phyloP scores from a whole-genome alignment of 2,329 filamentous ascomycete species.

The Penicillium griseofulvum region DNA sequence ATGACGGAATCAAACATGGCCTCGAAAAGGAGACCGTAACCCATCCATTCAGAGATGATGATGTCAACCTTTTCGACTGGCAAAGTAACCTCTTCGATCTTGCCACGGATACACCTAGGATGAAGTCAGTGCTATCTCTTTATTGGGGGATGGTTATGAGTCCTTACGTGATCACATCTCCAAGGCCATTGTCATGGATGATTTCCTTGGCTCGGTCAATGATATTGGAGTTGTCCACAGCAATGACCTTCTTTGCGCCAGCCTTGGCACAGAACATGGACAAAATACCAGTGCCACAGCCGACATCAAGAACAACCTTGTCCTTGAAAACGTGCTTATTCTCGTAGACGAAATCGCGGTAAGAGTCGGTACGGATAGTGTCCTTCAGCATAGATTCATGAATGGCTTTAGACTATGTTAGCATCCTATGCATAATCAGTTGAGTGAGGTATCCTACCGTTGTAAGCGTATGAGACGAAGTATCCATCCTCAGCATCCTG shows the following conservation, averaged over 20 bases:
- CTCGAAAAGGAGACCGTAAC: constrained; percentile 88
- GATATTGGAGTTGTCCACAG: constrained; percentile 89
- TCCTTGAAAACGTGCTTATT: constrained; percentile 84
- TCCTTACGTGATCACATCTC: constrained; percentile 65
- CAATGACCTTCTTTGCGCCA: constrained; percentile 80
- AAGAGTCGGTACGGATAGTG: constrained; percentile 79
- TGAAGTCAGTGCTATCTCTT: constrained; percentile 8
- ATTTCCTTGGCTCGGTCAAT: constrained; percentile 84
- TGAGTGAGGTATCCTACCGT: constrained; percentile 51
- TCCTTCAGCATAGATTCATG: constrained; percentile 97
- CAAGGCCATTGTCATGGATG: constrained; percentile 74
- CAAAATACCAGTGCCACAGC: constrained; percentile 80
- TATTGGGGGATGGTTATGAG: background rate
- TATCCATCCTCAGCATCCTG: constrained; percentile 60
- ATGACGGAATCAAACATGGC: constrained; percentile 94
- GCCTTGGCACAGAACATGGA: constrained; percentile 94
- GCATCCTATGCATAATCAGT: background rate
- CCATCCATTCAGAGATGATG: constrained; percentile 98
- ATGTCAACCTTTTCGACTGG: constrained; percentile 83
- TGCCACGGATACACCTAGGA: constrained; percentile 67
- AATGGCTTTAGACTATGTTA: constrained; percentile 60
- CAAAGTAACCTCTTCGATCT: constrained; percentile 80
- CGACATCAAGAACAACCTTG: constrained; percentile 87
- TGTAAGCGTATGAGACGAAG: constrained; percentile 65
- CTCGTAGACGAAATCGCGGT: constrained; percentile 91